These are phyloP conservation scores for Pleurotus salmoneostramineus DNA, from an alignment of 768 basidiomycete genomes.

Conservation along the genomic window DNA sequence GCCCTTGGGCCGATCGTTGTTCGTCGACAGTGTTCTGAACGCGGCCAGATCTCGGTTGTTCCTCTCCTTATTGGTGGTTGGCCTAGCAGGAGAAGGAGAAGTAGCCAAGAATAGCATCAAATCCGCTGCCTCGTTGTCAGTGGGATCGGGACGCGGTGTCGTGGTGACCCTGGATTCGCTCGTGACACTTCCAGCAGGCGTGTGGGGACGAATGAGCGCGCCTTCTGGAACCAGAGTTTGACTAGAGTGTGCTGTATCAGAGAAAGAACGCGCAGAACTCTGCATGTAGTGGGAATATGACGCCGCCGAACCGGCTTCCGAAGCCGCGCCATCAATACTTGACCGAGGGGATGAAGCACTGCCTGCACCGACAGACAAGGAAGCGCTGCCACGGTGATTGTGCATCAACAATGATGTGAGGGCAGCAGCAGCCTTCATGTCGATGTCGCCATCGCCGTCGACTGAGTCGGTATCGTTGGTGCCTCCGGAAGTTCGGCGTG, in stretches of 20 bases:
- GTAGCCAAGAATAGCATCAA: conserved; percentile 83
- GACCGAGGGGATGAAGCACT: conserved; percentile 69
- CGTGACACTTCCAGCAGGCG: conserved; percentile 19
- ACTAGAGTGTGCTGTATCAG: conserved; percentile 31
- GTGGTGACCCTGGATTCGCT: conserved; percentile 30
- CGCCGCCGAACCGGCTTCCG: conserved; percentile 59
- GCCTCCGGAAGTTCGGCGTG: conserved; percentile 19
- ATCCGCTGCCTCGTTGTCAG: conserved; percentile 83
- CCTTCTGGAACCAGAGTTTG: conserved; percentile 33
- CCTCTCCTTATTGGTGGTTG: conserved; percentile 32
- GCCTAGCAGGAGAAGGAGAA: conserved; percentile 76
- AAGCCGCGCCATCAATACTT: conserved; percentile 53
- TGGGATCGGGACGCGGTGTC: conserved; percentile 28
- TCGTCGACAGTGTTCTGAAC: conserved; percentile 49
- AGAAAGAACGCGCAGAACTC: conserved; percentile 56
- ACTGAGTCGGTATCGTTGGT: conserved; percentile 29
- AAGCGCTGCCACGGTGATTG: conserved; percentile 51
- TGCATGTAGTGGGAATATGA: conserved; percentile 65
- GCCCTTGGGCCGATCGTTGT: conserved; percentile 51
- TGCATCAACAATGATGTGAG: conserved; percentile 69
- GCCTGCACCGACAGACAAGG: conserved; percentile 22
- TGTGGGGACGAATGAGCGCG: conserved; percentile 13
- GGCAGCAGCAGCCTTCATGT: conserved; percentile 82
- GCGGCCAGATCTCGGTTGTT: conserved; percentile 53
- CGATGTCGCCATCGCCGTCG: conserved; percentile 49